Conservation (phyloP, 176 grass and related monocot genomes). For the Tillandsia leiboldiana region DNA sequence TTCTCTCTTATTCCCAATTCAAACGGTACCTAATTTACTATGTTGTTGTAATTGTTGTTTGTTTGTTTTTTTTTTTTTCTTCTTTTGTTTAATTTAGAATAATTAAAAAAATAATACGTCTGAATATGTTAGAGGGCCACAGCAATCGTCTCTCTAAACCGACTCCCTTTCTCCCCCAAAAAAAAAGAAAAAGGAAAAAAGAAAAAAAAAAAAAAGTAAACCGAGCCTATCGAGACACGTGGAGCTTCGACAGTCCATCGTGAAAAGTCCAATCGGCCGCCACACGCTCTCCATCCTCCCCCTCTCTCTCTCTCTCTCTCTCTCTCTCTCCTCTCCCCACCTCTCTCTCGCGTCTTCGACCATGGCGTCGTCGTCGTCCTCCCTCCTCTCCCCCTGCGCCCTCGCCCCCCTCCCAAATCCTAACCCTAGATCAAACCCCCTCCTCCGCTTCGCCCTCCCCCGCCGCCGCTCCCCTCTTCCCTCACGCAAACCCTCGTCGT, state of each 20-base stretch:
- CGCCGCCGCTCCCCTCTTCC: constrained; percentile 23
- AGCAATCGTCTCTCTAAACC: too few species aligned
- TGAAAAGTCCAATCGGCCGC: constrained; percentile 9
- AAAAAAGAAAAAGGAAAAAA: too few species aligned
- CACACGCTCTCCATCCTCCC: constrained; percentile 17
- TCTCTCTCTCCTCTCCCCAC: not conserved
- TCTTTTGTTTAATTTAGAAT: too few species aligned
- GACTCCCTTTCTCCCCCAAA: too few species aligned
- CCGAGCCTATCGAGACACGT: constrained; percentile 19
- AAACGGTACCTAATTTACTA: too few species aligned
- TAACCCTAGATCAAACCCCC: constrained; percentile 18
- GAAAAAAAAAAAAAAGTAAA: not conserved
- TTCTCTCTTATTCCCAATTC: too few species aligned
- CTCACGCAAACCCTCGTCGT: too few species aligned
- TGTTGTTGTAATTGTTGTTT: too few species aligned
- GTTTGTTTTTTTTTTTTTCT: too few species aligned
- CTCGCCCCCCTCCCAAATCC: constrained; percentile 12
- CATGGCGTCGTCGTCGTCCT: constrained; percentile 31
- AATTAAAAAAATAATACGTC: too few species aligned
- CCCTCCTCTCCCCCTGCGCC: constrained; percentile 31
- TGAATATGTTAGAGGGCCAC: too few species aligned
- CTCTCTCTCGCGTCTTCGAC: constrained; percentile 18
- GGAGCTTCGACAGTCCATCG: constrained; percentile 1
- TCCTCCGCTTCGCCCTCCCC: not conserved
- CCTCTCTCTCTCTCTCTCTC: not conserved